Evolutionary conservation across 306 rosid species (phyloP).

Genomic region (Cicer yamashitae): DNA sequence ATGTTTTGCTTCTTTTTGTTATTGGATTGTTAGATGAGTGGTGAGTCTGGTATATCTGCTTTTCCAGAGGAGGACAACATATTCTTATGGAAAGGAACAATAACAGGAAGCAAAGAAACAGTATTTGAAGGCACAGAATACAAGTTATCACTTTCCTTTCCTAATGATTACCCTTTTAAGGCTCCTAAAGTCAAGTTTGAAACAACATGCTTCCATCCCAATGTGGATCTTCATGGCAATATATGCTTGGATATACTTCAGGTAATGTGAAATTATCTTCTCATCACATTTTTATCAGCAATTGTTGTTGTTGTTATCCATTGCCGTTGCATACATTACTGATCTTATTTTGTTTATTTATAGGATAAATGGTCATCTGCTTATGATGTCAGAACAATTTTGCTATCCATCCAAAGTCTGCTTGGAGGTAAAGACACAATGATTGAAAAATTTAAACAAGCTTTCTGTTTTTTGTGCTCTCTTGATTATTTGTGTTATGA

Average conservation of each 20-base stretch:
- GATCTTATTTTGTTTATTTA: background rate
- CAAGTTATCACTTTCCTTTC: conserved; percentile 76
- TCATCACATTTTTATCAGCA: background rate
- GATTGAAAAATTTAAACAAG: background rate
- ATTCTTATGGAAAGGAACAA: conserved; percentile 95
- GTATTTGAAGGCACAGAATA: conserved; percentile 92
- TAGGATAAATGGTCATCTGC: conserved; percentile 50
- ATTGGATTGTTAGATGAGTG: conserved; percentile 70
- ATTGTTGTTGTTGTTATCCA: background rate
- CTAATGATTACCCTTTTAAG: conserved; percentile 92
- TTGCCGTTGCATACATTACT: background rate
- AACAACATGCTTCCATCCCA: conserved; percentile 86
- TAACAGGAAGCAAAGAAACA: conserved; percentile 88
- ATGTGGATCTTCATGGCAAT: conserved; percentile 82
- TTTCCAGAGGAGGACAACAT: conserved; percentile 98
- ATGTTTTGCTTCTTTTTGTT: conserved; percentile 8
- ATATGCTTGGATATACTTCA: conserved; percentile 99
- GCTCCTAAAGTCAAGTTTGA: conserved; percentile 96
- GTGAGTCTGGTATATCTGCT: conserved; percentile 89
- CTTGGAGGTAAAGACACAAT: conserved; percentile 69
- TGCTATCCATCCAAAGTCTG: conserved; percentile 46
- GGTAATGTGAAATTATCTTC: conserved; percentile 51
- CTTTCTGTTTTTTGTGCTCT: background rate
- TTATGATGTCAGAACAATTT: conserved; percentile 51
- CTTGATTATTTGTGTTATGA: background rate